Percentiles rank a stretch among this genome's conserved stretches.
phyloP scores from a whole-genome alignment of 1,284 basidiomycete species.

The Boletellus dicymbophilus region DNA sequence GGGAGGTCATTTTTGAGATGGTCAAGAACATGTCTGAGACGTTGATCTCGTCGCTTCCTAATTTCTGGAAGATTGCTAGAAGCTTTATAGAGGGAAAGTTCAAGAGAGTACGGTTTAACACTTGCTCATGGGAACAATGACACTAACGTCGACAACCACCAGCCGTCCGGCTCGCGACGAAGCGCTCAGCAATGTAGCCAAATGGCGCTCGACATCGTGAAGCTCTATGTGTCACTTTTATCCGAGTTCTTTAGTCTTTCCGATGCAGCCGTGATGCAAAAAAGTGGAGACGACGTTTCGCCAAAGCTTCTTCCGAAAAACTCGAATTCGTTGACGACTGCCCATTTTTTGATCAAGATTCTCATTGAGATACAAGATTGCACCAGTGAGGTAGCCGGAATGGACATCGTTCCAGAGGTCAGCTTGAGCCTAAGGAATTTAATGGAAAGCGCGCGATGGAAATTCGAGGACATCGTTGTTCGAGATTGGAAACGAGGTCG shows the following conservation, averaged over 20 bases:
- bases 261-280: slow-evolving; percentile 63
- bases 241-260: slow-evolving; percentile 92
- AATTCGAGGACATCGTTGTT: slow-evolving; percentile 83
- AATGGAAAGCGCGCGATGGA: slow-evolving; percentile 85
- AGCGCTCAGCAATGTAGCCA: slow-evolving; percentile 84
- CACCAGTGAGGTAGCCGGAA: slow-evolving; percentile 76
- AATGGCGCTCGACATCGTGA: slow-evolving; percentile 92
- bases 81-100: slow-evolving; percentile 92
- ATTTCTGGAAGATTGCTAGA: slow-evolving; percentile 93
- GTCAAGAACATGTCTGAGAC: slow-evolving; percentile 73
- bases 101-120: slow-evolving; percentile 62
- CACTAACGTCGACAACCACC: slow-evolving; percentile 1
- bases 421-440: slow-evolving; percentile 69
- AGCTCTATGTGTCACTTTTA: slow-evolving; percentile 83
- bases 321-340: slow-evolving; percentile 83
- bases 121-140: background rate
- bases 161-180: slow-evolving; percentile 50
- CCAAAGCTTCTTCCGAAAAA: slow-evolving; percentile 73
- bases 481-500: slow-evolving; percentile 83
- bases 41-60: slow-evolving; percentile 76
- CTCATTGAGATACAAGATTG: slow-evolving; percentile 87
- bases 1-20: slow-evolving; percentile 79
- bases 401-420: slow-evolving; percentile 83
- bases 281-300: slow-evolving; percentile 22
- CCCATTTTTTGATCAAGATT: slow-evolving; percentile 79